Base-by-base conservation (phyloP, 169 alveolate species). In the Eimeria tenella region DNA sequence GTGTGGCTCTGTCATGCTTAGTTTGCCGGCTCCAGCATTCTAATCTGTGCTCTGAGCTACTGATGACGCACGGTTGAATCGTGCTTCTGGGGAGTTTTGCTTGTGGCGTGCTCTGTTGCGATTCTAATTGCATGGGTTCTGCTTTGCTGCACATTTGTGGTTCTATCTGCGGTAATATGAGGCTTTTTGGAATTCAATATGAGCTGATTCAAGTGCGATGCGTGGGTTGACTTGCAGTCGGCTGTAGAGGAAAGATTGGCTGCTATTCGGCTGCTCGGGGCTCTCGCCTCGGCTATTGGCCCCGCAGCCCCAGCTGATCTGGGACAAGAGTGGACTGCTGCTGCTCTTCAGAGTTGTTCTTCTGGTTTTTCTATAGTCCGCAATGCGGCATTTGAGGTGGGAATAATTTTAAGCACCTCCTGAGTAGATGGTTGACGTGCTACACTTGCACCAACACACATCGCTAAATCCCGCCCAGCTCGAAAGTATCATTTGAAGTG, bases 221-320 rank as follows among this genome's bases (percentile, higher is more conserved):
- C 84, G 84, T 50, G 52, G 90, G 90, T 13, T 23, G n/a, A 5
- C 49, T 17, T 23, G 7, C 68, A 86, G 93, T 81, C 94, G 31
- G 94, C 94, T 1, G 94, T 91, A 9, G 94, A 91, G 55, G 94
- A 91, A 62, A 70, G 87, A 63, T 55, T 77, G 49, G 91, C 94
- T 11, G 94, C 94, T 7, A 62, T 91, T n/a, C 83, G 63, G n/a
- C 68, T 91, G 62, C 94, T 91, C 15, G 91, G 91, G 73, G 52
- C 84, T 4, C 94, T 91, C 68, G 94, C 94, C 8, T 31, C 73
- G 49, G 74, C 84, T 55, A 62, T 62, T 3, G 91, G 86, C 9
- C 56, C 86, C 17, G 62, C 79, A 21, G 60, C 87, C 23, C 91
- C 94, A 49, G 19, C 55, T 23, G 86, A 21, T 23, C 23, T 70